Evolutionary conservation across 352 stramenopile species (phyloP).

Genomic region (Pythium dissimile): DNA sequence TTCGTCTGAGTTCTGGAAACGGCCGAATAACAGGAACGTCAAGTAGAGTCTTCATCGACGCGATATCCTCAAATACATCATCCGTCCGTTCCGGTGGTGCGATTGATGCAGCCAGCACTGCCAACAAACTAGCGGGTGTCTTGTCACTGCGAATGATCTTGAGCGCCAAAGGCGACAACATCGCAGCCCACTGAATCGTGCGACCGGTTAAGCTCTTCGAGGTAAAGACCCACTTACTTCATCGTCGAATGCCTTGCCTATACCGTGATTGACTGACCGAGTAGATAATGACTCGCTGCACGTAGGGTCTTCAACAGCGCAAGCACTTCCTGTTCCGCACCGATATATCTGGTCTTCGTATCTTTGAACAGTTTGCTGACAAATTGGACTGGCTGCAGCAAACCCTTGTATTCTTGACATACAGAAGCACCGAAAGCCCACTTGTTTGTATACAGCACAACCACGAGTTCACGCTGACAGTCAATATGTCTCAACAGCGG

Average conservation of each 20-base stretch:
- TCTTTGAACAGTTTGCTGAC: slow-evolving; percentile 22
- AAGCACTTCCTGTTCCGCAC: slow-evolving; percentile 12
- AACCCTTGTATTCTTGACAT: slow-evolving; percentile 12
- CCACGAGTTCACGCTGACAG: not conserved
- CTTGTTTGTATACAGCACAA: slow-evolving; percentile 13
- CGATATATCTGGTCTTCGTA: slow-evolving; percentile 2
- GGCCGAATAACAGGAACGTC: slow-evolving; percentile 7
- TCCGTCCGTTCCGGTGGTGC: not conserved
- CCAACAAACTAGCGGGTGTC: not conserved
- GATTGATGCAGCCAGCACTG: slow-evolving; percentile 8
- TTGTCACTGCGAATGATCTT: slow-evolving; percentile 12
- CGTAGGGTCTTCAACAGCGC: slow-evolving; percentile 12
- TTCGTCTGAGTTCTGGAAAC: slow-evolving; percentile 1
- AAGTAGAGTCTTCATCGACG: slow-evolving; percentile 3
- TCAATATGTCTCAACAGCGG: slow-evolving; percentile 9
- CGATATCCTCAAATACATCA: slow-evolving; percentile 2
- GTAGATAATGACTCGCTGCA: not conserved
- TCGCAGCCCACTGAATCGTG: slow-evolving; percentile 7
- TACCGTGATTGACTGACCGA: slow-evolving; percentile 10
- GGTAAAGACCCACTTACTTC: slow-evolving; percentile 20
- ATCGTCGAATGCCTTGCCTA: slow-evolving; percentile 15
- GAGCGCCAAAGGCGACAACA: slow-evolving; percentile 14
- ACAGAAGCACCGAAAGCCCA: slow-evolving; percentile 15
- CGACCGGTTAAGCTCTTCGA: slow-evolving; percentile 12
- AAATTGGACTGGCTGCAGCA: slow-evolving; percentile 10